Conservation (phyloP, 2,329 filamentous ascomycete species). For the Hymenoscyphus salicellus region DNA sequence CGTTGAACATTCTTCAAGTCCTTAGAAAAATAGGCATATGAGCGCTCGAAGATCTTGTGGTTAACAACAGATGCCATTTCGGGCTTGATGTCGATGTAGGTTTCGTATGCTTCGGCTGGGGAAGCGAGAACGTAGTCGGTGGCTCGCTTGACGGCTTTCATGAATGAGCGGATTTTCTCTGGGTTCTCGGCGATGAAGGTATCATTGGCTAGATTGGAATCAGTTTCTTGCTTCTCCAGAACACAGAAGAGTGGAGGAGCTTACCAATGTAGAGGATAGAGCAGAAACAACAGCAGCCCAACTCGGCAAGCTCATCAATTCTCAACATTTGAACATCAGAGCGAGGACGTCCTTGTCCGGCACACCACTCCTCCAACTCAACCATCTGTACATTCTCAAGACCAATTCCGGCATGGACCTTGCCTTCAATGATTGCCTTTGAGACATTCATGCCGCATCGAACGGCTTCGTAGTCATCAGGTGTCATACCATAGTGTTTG, state of each 20-base stretch:
- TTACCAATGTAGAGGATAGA: conserved; percentile 72
- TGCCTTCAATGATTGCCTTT: conserved; percentile 69
- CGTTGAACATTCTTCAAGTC: conserved; percentile 72
- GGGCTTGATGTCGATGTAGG: conserved; percentile 71
- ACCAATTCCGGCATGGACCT: conserved; percentile 72
- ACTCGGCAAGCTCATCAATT: conserved; percentile 75
- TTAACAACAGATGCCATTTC: conserved; percentile 66
- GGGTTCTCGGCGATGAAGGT: conserved; percentile 63
- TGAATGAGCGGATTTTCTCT: conserved; percentile 63
- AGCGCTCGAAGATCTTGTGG: conserved; percentile 76
- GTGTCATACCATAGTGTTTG: conserved; percentile 71
- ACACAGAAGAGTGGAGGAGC: neutral
- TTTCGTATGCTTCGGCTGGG: conserved; percentile 61
- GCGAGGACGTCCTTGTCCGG: conserved; percentile 57
- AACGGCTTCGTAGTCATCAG: conserved; percentile 70
- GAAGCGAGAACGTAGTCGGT: conserved; percentile 68
- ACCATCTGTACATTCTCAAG: conserved; percentile 84
- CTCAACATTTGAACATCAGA: conserved; percentile 75
- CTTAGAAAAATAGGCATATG: conserved; percentile 71
- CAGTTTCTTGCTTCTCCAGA: too few species aligned
- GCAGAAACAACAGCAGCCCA: conserved; percentile 83
- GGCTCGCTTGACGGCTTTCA: conserved; percentile 70
- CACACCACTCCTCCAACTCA: conserved; percentile 74
- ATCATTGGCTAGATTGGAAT: conserved; percentile 51
- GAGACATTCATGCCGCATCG: conserved; percentile 80